Base-by-base conservation (phyloP, 139 green algal species). In the Picochlorum sp. region DNA sequence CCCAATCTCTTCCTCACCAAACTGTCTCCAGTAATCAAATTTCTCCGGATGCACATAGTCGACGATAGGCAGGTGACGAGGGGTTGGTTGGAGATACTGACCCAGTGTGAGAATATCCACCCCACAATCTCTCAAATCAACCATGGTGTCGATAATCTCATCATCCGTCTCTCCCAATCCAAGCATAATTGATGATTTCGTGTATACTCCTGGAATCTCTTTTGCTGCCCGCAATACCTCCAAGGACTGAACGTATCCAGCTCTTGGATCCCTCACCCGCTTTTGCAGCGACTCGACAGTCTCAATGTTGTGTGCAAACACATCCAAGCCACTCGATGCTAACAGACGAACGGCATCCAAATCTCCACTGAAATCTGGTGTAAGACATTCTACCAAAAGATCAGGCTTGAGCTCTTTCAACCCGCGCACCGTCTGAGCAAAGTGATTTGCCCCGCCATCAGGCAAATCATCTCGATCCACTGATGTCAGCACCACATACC, bases 301-400 rank as follows among this genome's bases (percentile, higher is more conserved):
- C 77, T 99, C 94, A 38, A 99, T 81, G 77, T 99, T 99, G 85
- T 99, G 93, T 0, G 94, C 94, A 79, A 93, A 98, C 31, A 99
- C 94, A 67, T 99, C 93, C 56, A 99, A 81, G 0, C 94, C 94
- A 3, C 73, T 89, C 4, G 31, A 28, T 3, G 88, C 90, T 44
- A 96, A 72, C 41, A 76, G 60, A 20, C 41, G 34, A 21, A 97
- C 86, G 1, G 80, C 76, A 2, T 80, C 81, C 55, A 89, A 47
- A 67, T 96, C 84, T 3, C 92, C 92, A 9, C 63, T 56, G 67
- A 98, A 98, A 79, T 98, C 92, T 7, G 88, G 83, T 6, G 84
- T 91, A 5, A 97, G 76, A 76, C 88, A 95, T 76, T 97, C 91
- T 21, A 96, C 86, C 49, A 96, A 68, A 5, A 96, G 84, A 47